These are phyloP conservation scores for Diplotaxis tenuifolia DNA, from an alignment of 345 rosid genomes.

Conservation along the genomic window DNA sequence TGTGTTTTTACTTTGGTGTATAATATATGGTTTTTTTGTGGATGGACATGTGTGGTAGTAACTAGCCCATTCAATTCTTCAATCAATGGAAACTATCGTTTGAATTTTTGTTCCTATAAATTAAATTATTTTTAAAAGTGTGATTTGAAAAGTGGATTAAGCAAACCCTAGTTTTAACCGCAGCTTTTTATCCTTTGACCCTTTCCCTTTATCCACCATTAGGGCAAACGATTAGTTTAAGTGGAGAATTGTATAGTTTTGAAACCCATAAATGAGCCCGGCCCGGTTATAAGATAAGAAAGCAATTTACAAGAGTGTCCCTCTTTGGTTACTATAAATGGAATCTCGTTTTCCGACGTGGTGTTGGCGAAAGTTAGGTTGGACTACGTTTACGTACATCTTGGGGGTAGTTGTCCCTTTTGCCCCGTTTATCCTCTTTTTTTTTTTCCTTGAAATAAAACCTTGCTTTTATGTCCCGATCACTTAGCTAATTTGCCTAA, in stretches of 20 bases:
- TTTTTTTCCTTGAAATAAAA: too few relatives aligned
- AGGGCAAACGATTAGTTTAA: neutral
- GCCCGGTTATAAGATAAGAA: neutral
- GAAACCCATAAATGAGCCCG: slow-evolving; percentile 10
- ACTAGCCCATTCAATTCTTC: neutral
- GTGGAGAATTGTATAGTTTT: neutral
- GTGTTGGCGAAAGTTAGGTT: slow-evolving; percentile 24
- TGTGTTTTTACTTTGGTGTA: neutral
- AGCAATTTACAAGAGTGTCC: neutral
- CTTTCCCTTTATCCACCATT: neutral
- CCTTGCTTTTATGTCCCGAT: neutral
- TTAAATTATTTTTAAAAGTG: neutral
- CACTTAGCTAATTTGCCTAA: neutral
- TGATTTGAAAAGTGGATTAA: neutral
- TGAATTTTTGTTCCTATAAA: neutral
- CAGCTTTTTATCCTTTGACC: slow-evolving; percentile 25
- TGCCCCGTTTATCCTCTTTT: neutral
- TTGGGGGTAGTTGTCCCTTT: neutral
- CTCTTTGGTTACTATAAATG: neutral
- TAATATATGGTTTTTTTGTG: neutral
- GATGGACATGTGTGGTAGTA: neutral
- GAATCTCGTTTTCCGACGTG: neutral
- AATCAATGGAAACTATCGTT: neutral
- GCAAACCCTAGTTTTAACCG: slow-evolving; percentile 22
- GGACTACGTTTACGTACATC: neutral